A percentile compares a stretch with the other conserved stretches of the same genome.
Evolutionary conservation across 306 rosid genomes (phyloP).

Genomic region (Vigna mungo): DNA sequence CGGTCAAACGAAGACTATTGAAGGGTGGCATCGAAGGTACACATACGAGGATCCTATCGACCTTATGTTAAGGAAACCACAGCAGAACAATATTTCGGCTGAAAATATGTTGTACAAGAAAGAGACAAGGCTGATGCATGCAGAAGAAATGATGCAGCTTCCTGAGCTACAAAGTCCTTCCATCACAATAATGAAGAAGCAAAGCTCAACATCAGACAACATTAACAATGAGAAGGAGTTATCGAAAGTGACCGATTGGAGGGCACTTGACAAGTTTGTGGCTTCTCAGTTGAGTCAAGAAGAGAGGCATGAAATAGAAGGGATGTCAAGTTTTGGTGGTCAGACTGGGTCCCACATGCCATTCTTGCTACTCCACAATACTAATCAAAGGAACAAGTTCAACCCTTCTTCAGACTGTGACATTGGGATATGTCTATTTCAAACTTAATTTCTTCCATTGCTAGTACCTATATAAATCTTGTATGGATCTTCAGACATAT

Average conservation of each 20-base stretch:
- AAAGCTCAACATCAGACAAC: slow-evolving; percentile 52
- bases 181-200: slow-evolving; percentile 68
- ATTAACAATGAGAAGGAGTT: slow-evolving; percentile 31
- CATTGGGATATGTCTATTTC: slow-evolving; percentile 94
- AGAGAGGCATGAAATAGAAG: slow-evolving; percentile 55
- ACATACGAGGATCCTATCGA: slow-evolving; percentile 74
- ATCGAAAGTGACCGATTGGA: slow-evolving; percentile 83
- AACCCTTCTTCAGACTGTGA: slow-evolving; percentile 74
- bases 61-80: slow-evolving; percentile 64
- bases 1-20: slow-evolving; percentile 61
- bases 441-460: slow-evolving; percentile 44
- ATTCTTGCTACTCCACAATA: slow-evolving; percentile 61
- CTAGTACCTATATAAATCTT: slow-evolving; percentile 44
- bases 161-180: slow-evolving; percentile 85
- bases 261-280: slow-evolving; percentile 92
- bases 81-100: slow-evolving; percentile 38
- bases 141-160: slow-evolving; percentile 70
- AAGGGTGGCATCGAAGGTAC: slow-evolving; percentile 76
- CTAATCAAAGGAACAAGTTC: slow-evolving; percentile 58
- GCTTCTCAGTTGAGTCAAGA: slow-evolving; percentile 93
- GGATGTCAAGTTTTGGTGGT: slow-evolving; percentile 59
- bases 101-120: slow-evolving; percentile 74
- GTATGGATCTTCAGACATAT: slow-evolving; percentile 49
- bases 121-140: slow-evolving; percentile 63
- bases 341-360: slow-evolving; percentile 46